A percentile compares a stretch with the other conserved stretches of the same genome.
phyloP scores from a whole-genome alignment of 192 early-diverging fungal species.

The Backusella sp. region DNA sequence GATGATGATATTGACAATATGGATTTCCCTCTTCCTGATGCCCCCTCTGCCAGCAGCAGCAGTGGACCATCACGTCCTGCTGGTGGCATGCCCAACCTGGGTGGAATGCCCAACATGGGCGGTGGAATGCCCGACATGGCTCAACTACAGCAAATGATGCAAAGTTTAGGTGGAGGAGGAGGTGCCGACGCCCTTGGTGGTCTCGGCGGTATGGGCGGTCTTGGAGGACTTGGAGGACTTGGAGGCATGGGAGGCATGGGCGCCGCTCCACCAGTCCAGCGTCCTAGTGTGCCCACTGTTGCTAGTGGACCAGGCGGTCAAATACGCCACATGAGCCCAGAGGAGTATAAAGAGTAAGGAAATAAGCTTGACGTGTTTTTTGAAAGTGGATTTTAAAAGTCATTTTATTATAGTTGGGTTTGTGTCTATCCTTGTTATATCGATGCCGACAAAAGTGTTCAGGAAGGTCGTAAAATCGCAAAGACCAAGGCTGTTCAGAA shows the following conservation, averaged over 20 bases:
- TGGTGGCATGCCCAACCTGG: conserved; percentile 12
- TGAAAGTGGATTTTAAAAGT: background rate
- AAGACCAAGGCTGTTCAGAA: conserved; percentile 49
- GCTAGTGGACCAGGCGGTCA: conserved; percentile 19
- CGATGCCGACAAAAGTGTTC: conserved; percentile 56
- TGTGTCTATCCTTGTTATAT: conserved; percentile 75
- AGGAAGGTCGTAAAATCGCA: conserved; percentile 61
- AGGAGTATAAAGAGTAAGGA: conserved; percentile 36
- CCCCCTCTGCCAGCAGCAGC: conserved; percentile 16
- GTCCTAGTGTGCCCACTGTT: background rate
- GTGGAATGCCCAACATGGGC: too few relatives aligned
- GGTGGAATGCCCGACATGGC: conserved; percentile 5
- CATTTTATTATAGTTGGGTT: conserved; percentile 53
- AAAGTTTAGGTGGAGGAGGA: background rate
- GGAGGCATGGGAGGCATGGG: background rate
- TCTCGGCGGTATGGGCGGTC: background rate
- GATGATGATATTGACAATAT: conserved; percentile 54
- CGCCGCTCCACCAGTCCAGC: background rate
- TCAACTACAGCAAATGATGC: conserved; percentile 18
- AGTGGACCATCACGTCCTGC: background rate
- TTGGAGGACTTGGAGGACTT: background rate
- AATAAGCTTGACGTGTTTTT: background rate
- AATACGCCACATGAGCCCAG: conserved; percentile 25
- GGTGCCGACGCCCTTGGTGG: background rate
- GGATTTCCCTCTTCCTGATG: conserved; percentile 48